Base-by-base conservation (phyloP, 345 rosid genomes). In the Aquilaria sinensis region DNA sequence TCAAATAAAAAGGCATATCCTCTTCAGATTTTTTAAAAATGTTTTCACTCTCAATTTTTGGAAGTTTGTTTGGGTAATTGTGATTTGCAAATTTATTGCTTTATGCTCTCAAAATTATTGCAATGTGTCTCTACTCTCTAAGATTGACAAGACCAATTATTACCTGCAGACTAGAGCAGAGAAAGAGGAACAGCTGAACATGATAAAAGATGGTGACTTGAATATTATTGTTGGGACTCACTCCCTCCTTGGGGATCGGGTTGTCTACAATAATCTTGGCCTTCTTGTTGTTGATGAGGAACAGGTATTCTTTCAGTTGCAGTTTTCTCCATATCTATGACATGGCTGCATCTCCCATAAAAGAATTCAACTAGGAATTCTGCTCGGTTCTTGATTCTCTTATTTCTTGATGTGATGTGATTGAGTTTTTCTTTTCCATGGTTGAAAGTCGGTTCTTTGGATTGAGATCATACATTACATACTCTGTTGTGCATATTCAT, bases 231-330 rank as follows among this genome's bases (percentile, higher is more conserved):
- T 93, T 55, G 98, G 98, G 51, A 93, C 98, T 70, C 98, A 93
- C 77, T 76, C 98, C 53, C 98, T 93, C 79, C 93, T 93, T 57
- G 98, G 98, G 73, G 83, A 74, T 77, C 92, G 94, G 49, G 98
- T 93, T 67, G 85, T 83, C 50, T 93, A 93, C 68, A 90, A 74
- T 66, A 93, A 90, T 73, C 83, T 90, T 32, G 98, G 98, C 73
- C 96, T 93, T 76, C 92, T 93, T 74, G 97, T 93, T 50, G 97
- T 90, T 47, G 97, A 93, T 75, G 98, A 93, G 73, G 98, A 93
- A 78, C 98, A 93, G 96, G 98, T 93, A 76, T 65, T 67, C 66
- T 65, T 64, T 66, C 62, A 53, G n/a, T 54, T 62, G 46, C 55
- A 55, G 43, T 41, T 47, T 55, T 63, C 2, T 46, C 41, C 43